Evolutionary conservation across 1,284 basidiomycete species (phyloP), one percentile per base, ranked within the genome.

Genomic region (Coriolopsis trogii): DNA sequence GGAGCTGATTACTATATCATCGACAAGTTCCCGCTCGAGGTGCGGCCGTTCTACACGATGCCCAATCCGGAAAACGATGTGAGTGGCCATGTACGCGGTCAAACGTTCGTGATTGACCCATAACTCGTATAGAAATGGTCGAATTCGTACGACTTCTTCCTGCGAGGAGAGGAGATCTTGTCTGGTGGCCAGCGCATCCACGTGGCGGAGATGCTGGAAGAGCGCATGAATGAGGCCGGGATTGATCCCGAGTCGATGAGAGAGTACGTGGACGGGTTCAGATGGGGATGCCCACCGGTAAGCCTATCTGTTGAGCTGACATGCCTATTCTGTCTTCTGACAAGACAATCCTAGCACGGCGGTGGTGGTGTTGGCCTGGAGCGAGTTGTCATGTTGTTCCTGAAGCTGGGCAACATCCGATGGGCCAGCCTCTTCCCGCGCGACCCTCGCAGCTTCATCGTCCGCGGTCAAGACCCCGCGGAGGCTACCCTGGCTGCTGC

Each of bases 61-160:
- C 81, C 80, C 20, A 82, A 84, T 67, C 73, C 80, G 3, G 61
- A 70, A 43, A 71, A 85, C 68, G 69, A 75, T 7, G 76, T 78
- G 49, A 58, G 73, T 70, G 28, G 28, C 28, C 12, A 15, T 34
- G 8, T 24, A 16, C 16, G 36, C 41, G 30, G 20, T 15, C 31
- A 21, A 34, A 28, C 29, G 40, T n/a, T 34, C 4, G 24, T 15
- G n/a, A 2, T 3, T 41, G 3, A 28, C 38, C 33, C 20, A 38
- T 33, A 13, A 13, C 20, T 15, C 28, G 2, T 7, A 18, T 39
- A 61, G 59, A 62, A 62, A 42, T 74, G 84, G 49, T 85, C 84
- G 48, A 87, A 87, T 73, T 87, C 85, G 51, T 88, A 85, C 71
- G 86, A 89, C 68, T 84, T 88, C 67, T 87, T 88, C 76, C 80